phyloP scores from a whole-genome alignment of 805 yeast species.

The Kodamaea sagamina region DNA sequence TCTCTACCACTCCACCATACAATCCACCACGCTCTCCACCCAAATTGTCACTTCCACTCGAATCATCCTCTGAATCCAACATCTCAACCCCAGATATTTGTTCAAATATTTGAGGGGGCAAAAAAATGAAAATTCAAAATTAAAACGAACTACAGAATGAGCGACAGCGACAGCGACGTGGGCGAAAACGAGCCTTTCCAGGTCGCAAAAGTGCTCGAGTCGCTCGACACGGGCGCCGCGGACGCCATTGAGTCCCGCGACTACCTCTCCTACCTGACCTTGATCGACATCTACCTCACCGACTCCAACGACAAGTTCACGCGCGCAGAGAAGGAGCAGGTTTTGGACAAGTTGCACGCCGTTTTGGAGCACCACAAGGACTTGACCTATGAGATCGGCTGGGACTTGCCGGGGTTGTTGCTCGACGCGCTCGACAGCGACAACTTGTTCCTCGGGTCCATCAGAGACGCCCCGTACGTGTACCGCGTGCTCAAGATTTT shows the following conservation, averaged over 20 bases:
- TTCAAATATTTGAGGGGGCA: not conserved
- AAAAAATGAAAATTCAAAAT: not conserved
- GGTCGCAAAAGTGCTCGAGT: conserved; percentile 29
- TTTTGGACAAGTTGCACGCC: conserved; percentile 49
- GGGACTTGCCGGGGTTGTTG: conserved; percentile 84
- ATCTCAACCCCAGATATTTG: conserved; percentile 1
- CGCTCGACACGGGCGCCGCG: conserved; percentile 31
- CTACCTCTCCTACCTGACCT: conserved; percentile 69
- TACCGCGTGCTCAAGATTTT: conserved; percentile 50
- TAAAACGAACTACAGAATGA: not conserved
- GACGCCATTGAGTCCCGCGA: conserved; percentile 53
- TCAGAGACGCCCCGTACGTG: conserved; percentile 44
- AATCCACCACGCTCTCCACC: not conserved
- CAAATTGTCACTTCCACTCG: conserved; percentile 1
- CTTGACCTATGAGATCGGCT: conserved; percentile 70
- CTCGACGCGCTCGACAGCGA: conserved; percentile 52
- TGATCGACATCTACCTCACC: conserved; percentile 60
- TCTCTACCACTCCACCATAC: not conserved
- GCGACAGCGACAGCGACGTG: conserved; percentile 1
- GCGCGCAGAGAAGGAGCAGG: conserved; percentile 48
- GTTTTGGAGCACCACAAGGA: conserved; percentile 47
- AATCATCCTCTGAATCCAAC: conserved; percentile 8
- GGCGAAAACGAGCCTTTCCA: conserved; percentile 23
- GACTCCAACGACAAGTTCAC: conserved; percentile 46
- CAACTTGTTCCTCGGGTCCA: conserved; percentile 23